These are phyloP conservation scores for Ceratobasidium papillatum DNA, from an alignment of 1,284 basidiomycete genomes.

Conservation along the genomic window DNA sequence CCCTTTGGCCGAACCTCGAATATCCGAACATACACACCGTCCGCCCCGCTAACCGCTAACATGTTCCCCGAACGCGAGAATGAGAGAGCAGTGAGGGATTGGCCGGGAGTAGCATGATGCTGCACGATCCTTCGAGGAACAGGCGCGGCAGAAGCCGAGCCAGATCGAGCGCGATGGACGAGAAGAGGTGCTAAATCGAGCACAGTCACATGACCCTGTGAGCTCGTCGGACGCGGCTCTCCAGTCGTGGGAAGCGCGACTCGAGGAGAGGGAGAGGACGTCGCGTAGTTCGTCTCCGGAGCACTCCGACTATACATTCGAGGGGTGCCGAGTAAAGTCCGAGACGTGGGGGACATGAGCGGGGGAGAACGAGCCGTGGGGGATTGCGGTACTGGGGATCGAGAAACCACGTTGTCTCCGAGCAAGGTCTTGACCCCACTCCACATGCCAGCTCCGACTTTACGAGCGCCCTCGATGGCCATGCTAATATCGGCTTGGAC, in stretches of 20 bases:
- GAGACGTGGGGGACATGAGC: constrained; percentile 7
- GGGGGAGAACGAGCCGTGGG: not conserved
- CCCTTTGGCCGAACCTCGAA: constrained; percentile 42
- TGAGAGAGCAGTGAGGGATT: constrained; percentile 28
- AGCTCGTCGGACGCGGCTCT: constrained; percentile 7
- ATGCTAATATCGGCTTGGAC: constrained; percentile 39
- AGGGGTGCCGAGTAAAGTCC: not conserved
- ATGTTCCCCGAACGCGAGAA: constrained; percentile 43
- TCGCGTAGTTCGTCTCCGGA: constrained; percentile 44
- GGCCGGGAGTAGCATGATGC: constrained; percentile 41
- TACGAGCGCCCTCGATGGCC: constrained; percentile 31
- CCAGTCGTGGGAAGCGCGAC: constrained; percentile 20
- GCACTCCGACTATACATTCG: constrained; percentile 28
- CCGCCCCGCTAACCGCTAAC: constrained; percentile 41
- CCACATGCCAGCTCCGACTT: constrained; percentile 44
- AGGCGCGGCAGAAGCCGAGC: not conserved
- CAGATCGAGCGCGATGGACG: not conserved
- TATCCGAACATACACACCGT: constrained; percentile 42
- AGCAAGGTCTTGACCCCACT: constrained; percentile 44
- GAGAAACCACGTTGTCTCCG: not conserved
- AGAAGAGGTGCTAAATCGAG: constrained; percentile 62
- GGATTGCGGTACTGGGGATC: not conserved
- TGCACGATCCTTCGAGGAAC: constrained; percentile 40
- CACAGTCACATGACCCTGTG: constrained; percentile 57
- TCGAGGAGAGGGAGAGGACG: constrained; percentile 55